A percentile compares a stretch with the other conserved stretches of the same genome.
Evolutionary conservation across 768 basidiomycete genomes (phyloP).

Genomic region (Lentinula guzmanii): DNA sequence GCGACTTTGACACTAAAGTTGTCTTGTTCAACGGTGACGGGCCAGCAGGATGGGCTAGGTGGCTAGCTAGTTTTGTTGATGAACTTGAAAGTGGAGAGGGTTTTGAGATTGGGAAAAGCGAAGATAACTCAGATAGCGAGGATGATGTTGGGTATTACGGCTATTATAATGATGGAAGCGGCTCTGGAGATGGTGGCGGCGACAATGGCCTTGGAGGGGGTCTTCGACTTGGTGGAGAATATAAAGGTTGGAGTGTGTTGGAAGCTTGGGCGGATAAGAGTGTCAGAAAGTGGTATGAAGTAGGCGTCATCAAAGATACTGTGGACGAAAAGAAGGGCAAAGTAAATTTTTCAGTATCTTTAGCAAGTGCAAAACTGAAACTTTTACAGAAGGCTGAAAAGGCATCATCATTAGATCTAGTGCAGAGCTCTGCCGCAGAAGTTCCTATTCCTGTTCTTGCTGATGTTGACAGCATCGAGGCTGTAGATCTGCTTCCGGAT

Average conservation of each 20-base stretch:
- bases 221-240: constrained; percentile 75
- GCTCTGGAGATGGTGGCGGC: constrained; percentile 73
- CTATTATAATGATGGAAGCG: constrained; percentile 80
- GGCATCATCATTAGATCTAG: constrained; percentile 17
- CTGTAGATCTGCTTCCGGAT: not conserved
- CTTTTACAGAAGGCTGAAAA: not conserved
- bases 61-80: constrained; percentile 87
- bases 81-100: constrained; percentile 89
- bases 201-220: constrained; percentile 67
- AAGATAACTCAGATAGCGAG: constrained; percentile 70
- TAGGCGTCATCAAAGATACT: constrained; percentile 59
- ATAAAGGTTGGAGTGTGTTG: constrained; percentile 86
- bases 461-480: constrained; percentile 25
- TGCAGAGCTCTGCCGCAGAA: constrained; percentile 43
- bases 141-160: constrained; percentile 83
- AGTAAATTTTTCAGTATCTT: constrained; percentile 25
- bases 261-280: constrained; percentile 94
- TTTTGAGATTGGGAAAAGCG: constrained; percentile 64
- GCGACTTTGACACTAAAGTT: constrained; percentile 97
- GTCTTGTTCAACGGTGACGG: constrained; percentile 93
- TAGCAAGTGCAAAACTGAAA: not conserved
- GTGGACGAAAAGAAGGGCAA: constrained; percentile 41
- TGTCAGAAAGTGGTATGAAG: constrained; percentile 79
- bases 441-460: constrained; percentile 60
- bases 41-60: constrained; percentile 88